A percentile compares a stretch with the other conserved stretches of the same genome.
These are phyloP conservation scores for Pythium plurisporium DNA, from an alignment of 352 stramenopile species.

Conservation along the genomic window DNA sequence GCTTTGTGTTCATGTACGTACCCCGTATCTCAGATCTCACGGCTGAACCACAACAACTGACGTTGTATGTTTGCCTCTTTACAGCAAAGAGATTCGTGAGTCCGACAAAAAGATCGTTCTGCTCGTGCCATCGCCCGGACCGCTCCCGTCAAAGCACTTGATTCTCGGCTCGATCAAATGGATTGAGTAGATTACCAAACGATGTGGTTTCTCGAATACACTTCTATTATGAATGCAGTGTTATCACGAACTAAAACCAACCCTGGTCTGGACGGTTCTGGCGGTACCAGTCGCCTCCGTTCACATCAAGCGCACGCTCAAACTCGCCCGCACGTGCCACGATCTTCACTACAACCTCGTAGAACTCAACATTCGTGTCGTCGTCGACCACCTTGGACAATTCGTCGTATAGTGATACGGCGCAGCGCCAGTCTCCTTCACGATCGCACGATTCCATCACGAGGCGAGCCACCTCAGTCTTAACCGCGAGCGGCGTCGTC, in stretches of 20 bases:
- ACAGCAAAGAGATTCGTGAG: constrained; percentile 74
- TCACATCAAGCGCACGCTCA: constrained; percentile 79
- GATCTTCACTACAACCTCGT: constrained; percentile 80
- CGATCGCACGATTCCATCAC: constrained; percentile 57
- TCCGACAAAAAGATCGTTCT: constrained; percentile 75
- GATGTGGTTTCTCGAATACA: not conserved
- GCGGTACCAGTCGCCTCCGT: constrained; percentile 82
- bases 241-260: constrained; percentile 33
- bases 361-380: constrained; percentile 65
- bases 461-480: constrained; percentile 41
- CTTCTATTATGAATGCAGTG: constrained; percentile 1
- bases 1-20: constrained; percentile 84
- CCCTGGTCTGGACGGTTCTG: constrained; percentile 69
- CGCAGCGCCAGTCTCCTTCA: constrained; percentile 64
- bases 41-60: not conserved
- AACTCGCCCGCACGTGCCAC: constrained; percentile 81
- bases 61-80: not conserved
- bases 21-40: not conserved
- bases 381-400: constrained; percentile 50
- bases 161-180: constrained; percentile 83
- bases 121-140: constrained; percentile 75
- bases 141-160: constrained; percentile 73
- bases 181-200: constrained; percentile 51
- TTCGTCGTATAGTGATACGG: constrained; percentile 75
- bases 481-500: constrained; percentile 52